Percentiles rank a stretch among this genome's conserved stretches.
phyloP scores from a whole-genome alignment of 352 stramenopile species.

The Phytophthora ramorum region DNA sequence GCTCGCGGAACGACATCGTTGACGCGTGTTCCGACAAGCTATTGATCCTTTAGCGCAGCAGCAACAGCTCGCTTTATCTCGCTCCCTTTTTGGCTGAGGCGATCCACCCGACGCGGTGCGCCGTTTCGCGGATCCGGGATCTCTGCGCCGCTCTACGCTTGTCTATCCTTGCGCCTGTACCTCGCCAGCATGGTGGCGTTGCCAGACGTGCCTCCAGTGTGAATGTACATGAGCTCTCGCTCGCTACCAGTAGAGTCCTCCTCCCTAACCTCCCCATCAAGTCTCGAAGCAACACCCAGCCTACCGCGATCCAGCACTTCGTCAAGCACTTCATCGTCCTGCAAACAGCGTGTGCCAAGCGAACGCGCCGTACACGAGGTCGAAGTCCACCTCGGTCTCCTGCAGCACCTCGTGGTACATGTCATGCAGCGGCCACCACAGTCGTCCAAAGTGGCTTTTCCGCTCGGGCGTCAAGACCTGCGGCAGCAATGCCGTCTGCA shows the following conservation, averaged over 20 bases:
- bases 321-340: conserved; percentile 43
- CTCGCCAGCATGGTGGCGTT: conserved; percentile 79
- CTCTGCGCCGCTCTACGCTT: neutral
- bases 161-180: conserved; percentile 48
- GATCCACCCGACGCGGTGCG: conserved; percentile 14
- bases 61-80: neutral
- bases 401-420: conserved; percentile 69
- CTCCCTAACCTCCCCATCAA: neutral
- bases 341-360: conserved; percentile 84
- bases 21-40: neutral
- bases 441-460: conserved; percentile 77
- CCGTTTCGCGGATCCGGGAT: conserved; percentile 36
- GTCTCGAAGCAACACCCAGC: neutral
- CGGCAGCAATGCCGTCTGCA: conserved; percentile 27
- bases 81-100: conserved; percentile 1
- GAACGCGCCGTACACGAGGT: conserved; percentile 80
- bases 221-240: conserved; percentile 79
- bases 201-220: conserved; percentile 78
- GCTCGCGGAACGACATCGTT: conserved; percentile 86
- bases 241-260: neutral
- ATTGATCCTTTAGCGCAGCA: conserved; percentile 3
- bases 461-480: conserved; percentile 50
- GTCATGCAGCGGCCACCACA: conserved; percentile 58
- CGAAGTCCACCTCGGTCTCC: conserved; percentile 73
- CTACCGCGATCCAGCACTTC: conserved; percentile 32